Percentiles rank a stretch among this genome's conserved stretches.
Evolutionary conservation across 1,284 basidiomycete genomes (phyloP).

Genomic region (Cronartium quercuum): DNA sequence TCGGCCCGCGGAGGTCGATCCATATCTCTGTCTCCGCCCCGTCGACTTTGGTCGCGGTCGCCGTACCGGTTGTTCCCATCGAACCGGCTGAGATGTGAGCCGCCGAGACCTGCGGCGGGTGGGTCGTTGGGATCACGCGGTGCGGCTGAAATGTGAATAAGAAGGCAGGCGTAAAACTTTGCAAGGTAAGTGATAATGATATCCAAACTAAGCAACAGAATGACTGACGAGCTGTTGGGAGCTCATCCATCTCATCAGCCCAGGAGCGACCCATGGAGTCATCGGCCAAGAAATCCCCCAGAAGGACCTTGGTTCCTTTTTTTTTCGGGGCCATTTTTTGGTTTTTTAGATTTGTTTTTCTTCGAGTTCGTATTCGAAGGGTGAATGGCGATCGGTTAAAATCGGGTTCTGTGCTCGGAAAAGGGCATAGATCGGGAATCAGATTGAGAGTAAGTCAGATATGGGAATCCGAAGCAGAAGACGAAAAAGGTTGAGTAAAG

Average conservation of each 20-base stretch:
- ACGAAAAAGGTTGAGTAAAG: background rate
- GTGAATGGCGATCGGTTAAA: too few relatives aligned
- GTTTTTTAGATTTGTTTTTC: too few relatives aligned
- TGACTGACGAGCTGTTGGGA: conserved; percentile 78
- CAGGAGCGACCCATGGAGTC: conserved; percentile 73
- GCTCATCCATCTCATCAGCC: conserved; percentile 90
- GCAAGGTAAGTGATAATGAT: background rate
- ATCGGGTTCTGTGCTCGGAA: too few relatives aligned
- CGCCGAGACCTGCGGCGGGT: conserved; percentile 2
- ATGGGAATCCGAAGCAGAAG: background rate
- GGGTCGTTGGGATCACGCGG: conserved; percentile 35
- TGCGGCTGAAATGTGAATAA: conserved; percentile 6
- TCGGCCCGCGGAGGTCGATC: conserved; percentile 63
- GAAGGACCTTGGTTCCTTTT: conserved; percentile 80
- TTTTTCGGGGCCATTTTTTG: conserved; percentile 53
- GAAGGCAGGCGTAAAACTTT: background rate
- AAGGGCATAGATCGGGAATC: background rate
- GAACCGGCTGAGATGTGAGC: conserved; percentile 19
- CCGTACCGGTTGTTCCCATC: conserved; percentile 24
- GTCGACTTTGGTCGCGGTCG: conserved; percentile 23
- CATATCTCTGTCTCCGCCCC: conserved; percentile 26
- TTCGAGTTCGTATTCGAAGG: too few relatives aligned
- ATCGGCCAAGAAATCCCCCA: conserved; percentile 83
- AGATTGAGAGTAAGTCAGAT: background rate
- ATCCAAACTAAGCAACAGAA: background rate